Conservation (phyloP, 129 eudicot species). For the Dittrichia graveolens region DNA sequence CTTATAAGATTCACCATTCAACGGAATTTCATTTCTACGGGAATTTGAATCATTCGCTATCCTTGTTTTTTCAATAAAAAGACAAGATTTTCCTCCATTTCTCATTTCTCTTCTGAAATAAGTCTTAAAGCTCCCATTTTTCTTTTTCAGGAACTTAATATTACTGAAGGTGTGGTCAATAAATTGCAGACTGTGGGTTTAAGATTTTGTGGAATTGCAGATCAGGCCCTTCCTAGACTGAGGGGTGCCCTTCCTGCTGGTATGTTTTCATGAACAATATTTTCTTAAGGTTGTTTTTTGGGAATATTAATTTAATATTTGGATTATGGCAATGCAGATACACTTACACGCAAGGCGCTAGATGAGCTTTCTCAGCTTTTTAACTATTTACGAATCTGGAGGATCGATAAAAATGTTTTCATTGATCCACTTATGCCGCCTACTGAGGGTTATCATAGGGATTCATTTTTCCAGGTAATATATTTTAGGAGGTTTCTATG, state of each 20-base stretch:
- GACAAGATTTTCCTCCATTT: not conserved
- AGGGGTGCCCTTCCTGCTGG: constrained; percentile 97
- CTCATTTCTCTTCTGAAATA: constrained; percentile 10
- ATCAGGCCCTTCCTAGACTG: constrained; percentile 86
- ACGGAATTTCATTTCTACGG: not conserved
- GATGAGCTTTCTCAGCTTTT: constrained; percentile 84
- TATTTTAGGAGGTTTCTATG: not conserved
- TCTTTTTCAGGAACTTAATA: constrained; percentile 73
- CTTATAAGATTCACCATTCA: not conserved
- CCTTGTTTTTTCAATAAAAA: not conserved
- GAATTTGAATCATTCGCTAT: not conserved
- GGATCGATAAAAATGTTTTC: constrained; percentile 56
- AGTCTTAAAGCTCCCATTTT: not conserved
- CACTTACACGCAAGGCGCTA: constrained; percentile 77
- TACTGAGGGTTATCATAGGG: constrained; percentile 80
- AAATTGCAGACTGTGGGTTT: constrained; percentile 85
- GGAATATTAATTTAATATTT: constrained; percentile 15
- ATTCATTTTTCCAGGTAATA: constrained; percentile 84
- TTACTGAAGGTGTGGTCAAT: constrained; percentile 76
- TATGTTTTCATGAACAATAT: constrained; percentile 35
- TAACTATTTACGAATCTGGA: constrained; percentile 82
- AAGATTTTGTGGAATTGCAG: constrained; percentile 89
- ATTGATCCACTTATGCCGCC: constrained; percentile 97
- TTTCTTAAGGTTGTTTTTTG: not conserved
- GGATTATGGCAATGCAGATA: constrained; percentile 50